Conservation (phyloP, 73 alveolate species). For the Tetrahymena malaccensis region DNA sequence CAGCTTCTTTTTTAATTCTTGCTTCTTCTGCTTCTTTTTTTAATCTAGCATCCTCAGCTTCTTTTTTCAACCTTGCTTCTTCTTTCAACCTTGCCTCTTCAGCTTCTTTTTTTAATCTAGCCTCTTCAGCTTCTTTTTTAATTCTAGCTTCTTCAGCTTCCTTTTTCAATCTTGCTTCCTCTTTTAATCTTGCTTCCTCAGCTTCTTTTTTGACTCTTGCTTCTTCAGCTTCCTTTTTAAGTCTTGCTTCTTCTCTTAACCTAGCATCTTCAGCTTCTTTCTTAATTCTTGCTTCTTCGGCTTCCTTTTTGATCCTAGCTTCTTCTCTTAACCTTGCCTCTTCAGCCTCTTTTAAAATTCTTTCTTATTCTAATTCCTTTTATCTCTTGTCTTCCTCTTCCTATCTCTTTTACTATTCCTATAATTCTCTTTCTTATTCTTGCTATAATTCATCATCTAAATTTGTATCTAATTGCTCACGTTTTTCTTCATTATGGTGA, state of each 20-base stretch:
- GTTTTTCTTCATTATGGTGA: conserved; percentile 16
- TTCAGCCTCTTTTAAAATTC: neutral
- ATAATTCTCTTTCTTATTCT: conserved; percentile 20
- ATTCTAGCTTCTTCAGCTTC: neutral
- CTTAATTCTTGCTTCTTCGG: neutral
- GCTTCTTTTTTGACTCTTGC: neutral
- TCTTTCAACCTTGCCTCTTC: neutral
- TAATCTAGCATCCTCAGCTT: neutral
- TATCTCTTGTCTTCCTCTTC: neutral
- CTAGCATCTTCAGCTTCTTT: neutral
- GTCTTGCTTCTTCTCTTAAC: neutral
- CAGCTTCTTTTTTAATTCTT: neutral
- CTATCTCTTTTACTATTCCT: conserved; percentile 14
- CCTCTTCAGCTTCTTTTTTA: neutral
- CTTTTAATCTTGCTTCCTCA: conserved; percentile 9
- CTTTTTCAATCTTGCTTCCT: neutral
- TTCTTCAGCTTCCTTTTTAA: neutral
- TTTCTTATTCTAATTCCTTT: neutral
- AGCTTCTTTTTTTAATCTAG: neutral
- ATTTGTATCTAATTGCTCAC: conserved; percentile 16
- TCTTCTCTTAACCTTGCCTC: neutral
- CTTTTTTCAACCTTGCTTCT: neutral
- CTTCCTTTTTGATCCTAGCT: neutral
- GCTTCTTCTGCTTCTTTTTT: neutral
- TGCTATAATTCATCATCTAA: neutral